phyloP scores from a whole-genome alignment of 176 grass and related monocot species.

The Eleusine coracana region DNA sequence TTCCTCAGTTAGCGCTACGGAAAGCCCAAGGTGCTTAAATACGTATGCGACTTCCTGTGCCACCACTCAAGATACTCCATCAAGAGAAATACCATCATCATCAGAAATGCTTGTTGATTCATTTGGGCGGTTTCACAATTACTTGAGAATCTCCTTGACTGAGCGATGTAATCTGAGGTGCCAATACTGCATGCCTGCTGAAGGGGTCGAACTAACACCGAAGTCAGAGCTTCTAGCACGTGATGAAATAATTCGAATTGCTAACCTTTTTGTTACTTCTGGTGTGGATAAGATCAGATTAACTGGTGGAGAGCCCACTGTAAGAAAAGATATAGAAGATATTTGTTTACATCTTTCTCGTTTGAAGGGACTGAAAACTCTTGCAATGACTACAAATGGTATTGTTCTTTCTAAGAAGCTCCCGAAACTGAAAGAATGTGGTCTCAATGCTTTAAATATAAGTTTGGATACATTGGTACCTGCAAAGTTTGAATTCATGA shows the following conservation, averaged over 20 bases:
- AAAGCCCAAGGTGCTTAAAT: slow-evolving; percentile 29
- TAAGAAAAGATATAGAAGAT: slow-evolving; percentile 91
- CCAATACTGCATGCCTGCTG: slow-evolving; percentile 89
- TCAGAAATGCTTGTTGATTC: slow-evolving; percentile 83
- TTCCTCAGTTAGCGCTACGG: slow-evolving; percentile 9
- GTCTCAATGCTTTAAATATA: slow-evolving; percentile 88
- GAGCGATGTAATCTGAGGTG: slow-evolving; percentile 90
- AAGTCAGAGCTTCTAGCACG: slow-evolving; percentile 68
- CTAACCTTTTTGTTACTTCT: slow-evolving; percentile 64
- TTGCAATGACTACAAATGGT: slow-evolving; percentile 94
- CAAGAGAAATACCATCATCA: slow-evolving; percentile 26
- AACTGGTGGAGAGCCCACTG: slow-evolving; percentile 83
- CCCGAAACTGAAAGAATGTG: slow-evolving; percentile 83
- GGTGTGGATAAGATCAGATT: slow-evolving; percentile 94
- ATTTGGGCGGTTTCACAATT: slow-evolving; percentile 85
- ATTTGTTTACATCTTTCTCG: slow-evolving; percentile 80
- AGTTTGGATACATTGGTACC: slow-evolving; percentile 92
- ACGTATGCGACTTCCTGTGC: slow-evolving; percentile 50
- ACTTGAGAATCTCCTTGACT: slow-evolving; percentile 80
- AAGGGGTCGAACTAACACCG: slow-evolving; percentile 80
- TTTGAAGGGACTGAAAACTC: slow-evolving; percentile 81
- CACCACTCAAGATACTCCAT: slow-evolving; percentile 30
- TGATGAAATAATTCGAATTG: slow-evolving; percentile 74
- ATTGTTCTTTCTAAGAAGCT: slow-evolving; percentile 84
- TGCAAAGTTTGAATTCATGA: slow-evolving; percentile 98